Evolutionary conservation across 2,329 filamentous ascomycete genomes (phyloP).

Genomic region (Aspergillus puulaauensis): DNA sequence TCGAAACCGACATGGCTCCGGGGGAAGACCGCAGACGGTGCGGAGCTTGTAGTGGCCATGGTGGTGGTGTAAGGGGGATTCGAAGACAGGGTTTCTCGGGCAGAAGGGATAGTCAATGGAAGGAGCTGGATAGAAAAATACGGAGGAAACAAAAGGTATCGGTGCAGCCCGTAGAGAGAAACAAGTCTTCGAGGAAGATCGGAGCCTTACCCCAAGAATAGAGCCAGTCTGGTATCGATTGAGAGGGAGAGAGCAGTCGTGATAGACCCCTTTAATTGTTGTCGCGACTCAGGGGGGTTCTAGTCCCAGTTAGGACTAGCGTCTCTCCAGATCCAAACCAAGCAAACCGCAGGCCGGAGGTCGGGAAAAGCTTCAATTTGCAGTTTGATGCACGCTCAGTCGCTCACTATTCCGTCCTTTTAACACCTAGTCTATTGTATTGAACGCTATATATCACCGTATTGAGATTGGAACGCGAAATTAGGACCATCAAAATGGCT

Average conservation of each 20-base stretch:
- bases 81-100: conserved; percentile 3
- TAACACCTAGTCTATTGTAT: not conserved
- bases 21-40: conserved; percentile 66
- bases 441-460: not conserved
- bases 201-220: conserved; percentile 13
- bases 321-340: conserved; percentile 24
- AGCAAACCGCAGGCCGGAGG: conserved; percentile 15
- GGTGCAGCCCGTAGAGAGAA: conserved; percentile 6
- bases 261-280: conserved; percentile 26
- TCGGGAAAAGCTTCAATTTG: conserved; percentile 22
- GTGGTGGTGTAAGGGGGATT: conserved; percentile 44
- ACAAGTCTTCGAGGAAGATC: conserved; percentile 12
- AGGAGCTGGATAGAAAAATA: conserved; percentile 19
- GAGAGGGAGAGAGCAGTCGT: conserved; percentile 18
- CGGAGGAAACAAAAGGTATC: conserved; percentile 15
- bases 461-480: conserved; percentile 7
- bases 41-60: conserved; percentile 64
- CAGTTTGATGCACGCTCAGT: conserved; percentile 4
- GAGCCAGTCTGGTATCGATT: conserved; percentile 13
- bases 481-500: conserved; percentile 23
- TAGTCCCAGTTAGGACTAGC: conserved; percentile 34
- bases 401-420: not conserved
- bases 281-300: conserved; percentile 39
- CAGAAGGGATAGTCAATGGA: conserved; percentile 23
- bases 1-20: conserved; percentile 99